Conservation (phyloP, 192 early-diverging fungal genomes). For the Gonapodya sp. region DNA sequence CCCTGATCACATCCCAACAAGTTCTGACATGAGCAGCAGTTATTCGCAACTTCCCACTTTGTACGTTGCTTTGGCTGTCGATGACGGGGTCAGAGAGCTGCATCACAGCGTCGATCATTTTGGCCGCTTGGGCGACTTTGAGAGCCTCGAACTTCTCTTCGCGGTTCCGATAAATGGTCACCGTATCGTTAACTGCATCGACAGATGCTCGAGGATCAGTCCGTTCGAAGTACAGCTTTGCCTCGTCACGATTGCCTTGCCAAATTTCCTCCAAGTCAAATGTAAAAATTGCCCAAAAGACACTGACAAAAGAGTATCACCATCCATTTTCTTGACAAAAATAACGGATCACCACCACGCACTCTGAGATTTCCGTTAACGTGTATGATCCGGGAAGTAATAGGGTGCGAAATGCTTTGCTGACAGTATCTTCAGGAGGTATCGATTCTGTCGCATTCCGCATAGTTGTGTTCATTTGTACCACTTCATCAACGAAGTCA, state of each 20-base stretch:
- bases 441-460: background rate
- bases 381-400: background rate
- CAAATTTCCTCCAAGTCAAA: background rate
- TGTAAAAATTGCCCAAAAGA: background rate
- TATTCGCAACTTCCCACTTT: too few species aligned
- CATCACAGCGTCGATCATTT: background rate
- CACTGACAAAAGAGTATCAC: too few species aligned
- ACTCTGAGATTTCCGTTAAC: background rate
- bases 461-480: background rate
- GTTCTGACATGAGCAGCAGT: too few species aligned
- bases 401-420: background rate
- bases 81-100: too few species aligned
- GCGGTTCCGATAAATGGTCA: background rate
- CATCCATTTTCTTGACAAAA: too few species aligned
- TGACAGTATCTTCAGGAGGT: background rate
- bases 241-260: background rate
- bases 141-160: background rate
- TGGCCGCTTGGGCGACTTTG: background rate
- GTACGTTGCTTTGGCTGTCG: too few species aligned
- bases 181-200: background rate
- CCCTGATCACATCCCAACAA: too few species aligned
- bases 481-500: background rate
- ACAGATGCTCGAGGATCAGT: background rate
- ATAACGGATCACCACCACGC: too few species aligned
- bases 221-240: background rate